Percentiles rank a stretch among this genome's conserved stretches.
These are phyloP conservation scores for Mortierella sp. DNA, from an alignment of 371 early-diverging fungal genomes.

Conservation along the genomic window DNA sequence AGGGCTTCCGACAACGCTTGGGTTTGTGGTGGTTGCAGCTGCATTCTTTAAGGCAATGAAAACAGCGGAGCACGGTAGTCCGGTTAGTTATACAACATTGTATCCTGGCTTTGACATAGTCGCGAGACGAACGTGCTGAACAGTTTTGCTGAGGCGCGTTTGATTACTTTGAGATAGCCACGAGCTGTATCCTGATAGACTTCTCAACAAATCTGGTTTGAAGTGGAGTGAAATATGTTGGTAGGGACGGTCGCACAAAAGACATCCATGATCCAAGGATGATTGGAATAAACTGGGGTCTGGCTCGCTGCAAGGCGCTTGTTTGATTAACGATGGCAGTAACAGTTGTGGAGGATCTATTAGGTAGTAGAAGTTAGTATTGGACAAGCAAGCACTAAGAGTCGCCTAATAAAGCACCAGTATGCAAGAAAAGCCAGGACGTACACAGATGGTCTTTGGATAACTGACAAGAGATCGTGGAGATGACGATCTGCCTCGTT, in stretches of 20 bases:
- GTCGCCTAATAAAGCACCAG: no score
- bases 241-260: constrained; percentile 26
- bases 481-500: constrained; percentile 42
- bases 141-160: no score
- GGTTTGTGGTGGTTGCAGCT: constrained; percentile 28
- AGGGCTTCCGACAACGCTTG: constrained; percentile 36
- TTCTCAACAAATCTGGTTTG: constrained; percentile 44
- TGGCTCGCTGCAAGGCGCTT: constrained; percentile 41
- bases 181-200: constrained; percentile 45
- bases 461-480: constrained; percentile 29
- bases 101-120: no score
- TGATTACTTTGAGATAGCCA: constrained; percentile 44
- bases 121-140: no score
- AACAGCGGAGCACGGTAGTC: no score
- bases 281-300: constrained; percentile 48
- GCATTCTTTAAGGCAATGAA: constrained; percentile 15
- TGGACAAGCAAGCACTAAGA: no score
- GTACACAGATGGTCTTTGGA: constrained; percentile 36
- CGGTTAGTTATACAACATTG: not conserved
- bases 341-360: constrained; percentile 46
- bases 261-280: constrained; percentile 35
- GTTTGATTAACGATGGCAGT: constrained; percentile 45
- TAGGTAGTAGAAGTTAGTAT: not conserved
- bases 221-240: constrained; percentile 30
- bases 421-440: constrained; percentile 10